A percentile compares a stretch with the other conserved stretches of the same genome.
These are phyloP conservation scores for Xylaria sp. DNA, from an alignment of 2,329 filamentous ascomycete genomes.

Conservation along the genomic window DNA sequence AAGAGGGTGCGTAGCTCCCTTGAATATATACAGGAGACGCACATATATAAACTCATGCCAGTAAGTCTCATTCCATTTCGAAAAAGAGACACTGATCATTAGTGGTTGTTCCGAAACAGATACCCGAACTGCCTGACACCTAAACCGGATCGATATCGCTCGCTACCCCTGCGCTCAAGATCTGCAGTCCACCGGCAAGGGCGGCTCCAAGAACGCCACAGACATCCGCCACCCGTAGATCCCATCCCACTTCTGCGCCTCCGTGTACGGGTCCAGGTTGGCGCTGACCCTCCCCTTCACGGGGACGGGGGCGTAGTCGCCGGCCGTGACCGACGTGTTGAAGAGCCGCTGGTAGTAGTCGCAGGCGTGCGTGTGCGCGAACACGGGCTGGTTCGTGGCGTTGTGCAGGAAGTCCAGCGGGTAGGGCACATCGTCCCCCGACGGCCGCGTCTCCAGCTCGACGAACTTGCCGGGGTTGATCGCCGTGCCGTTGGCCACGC, in stretches of 20 bases:
- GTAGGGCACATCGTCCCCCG: slow-evolving; percentile 32
- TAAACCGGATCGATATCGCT: no score
- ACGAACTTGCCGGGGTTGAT: slow-evolving; percentile 28
- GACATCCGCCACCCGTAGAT: slow-evolving; percentile 31
- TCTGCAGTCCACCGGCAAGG: slow-evolving; percentile 9
- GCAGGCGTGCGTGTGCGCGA: slow-evolving; percentile 44
- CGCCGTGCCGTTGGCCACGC: not conserved
- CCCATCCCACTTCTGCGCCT: slow-evolving; percentile 14
- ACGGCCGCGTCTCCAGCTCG: slow-evolving; percentile 32
- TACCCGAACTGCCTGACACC: no score
- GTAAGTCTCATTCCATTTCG: no score
- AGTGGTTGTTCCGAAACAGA: no score
- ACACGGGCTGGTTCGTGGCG: slow-evolving; percentile 57
- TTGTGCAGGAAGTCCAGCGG: slow-evolving; percentile 50
- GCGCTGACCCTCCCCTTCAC: slow-evolving; percentile 31
- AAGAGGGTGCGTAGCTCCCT: no score
- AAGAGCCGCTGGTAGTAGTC: slow-evolving; percentile 49
- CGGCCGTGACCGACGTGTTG: slow-evolving; percentile 46
- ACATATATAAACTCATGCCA: no score
- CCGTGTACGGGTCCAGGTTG: slow-evolving; percentile 32
- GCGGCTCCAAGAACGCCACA: slow-evolving; percentile 32
- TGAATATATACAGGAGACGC: no score
- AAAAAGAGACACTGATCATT: no score
- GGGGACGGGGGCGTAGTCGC: slow-evolving; percentile 31
- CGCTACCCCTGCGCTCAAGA: no score